Percentiles rank a stretch among this genome's conserved stretches.
Conservation (phyloP, 2,329 filamentous ascomycete genomes). For the Aspergillus intermedius region DNA sequence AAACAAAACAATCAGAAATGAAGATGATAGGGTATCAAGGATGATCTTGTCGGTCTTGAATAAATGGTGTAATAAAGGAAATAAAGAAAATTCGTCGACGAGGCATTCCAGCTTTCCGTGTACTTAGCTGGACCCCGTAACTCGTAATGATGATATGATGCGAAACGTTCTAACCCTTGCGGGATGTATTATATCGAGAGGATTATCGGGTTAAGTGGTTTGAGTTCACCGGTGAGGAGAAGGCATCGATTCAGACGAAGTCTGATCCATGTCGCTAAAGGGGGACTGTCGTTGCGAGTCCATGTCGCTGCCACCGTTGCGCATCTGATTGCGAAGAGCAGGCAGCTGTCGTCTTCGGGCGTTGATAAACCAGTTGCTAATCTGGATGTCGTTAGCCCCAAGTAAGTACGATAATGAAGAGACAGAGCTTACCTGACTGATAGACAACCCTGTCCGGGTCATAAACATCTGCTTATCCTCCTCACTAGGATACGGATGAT, state of each 20-base stretch:
- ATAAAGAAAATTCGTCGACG: slow-evolving; percentile 6
- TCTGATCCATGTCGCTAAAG: slow-evolving; percentile 29
- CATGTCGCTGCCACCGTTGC: slow-evolving; percentile 24
- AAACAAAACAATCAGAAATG: background rate
- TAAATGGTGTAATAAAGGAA: slow-evolving; percentile 1
- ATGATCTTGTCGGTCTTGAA: slow-evolving; percentile 13
- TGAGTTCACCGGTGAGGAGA: slow-evolving; percentile 18
- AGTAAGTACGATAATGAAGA: background rate
- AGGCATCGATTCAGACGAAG: slow-evolving; percentile 19
- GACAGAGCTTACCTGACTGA: slow-evolving; percentile 51
- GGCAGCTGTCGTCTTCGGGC: slow-evolving; percentile 44
- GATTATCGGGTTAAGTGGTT: background rate
- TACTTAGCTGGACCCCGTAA: slow-evolving; percentile 7
- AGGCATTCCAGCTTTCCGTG: slow-evolving; percentile 4
- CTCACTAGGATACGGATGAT: slow-evolving; percentile 79
- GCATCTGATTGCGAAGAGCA: slow-evolving; percentile 39
- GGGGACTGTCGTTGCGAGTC: slow-evolving; percentile 29
- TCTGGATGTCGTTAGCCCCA: slow-evolving; percentile 25
- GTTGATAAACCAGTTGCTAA: slow-evolving; percentile 51
- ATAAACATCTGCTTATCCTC: slow-evolving; percentile 81
- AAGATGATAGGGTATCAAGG: slow-evolving; percentile 26
- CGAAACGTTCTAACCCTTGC: background rate
- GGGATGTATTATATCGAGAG: background rate
- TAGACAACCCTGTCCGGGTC: slow-evolving; percentile 66
- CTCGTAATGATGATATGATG: slow-evolving; percentile 5